Conservation (phyloP, 352 stramenopile genomes). For the Aphanomyces euteiches region DNA sequence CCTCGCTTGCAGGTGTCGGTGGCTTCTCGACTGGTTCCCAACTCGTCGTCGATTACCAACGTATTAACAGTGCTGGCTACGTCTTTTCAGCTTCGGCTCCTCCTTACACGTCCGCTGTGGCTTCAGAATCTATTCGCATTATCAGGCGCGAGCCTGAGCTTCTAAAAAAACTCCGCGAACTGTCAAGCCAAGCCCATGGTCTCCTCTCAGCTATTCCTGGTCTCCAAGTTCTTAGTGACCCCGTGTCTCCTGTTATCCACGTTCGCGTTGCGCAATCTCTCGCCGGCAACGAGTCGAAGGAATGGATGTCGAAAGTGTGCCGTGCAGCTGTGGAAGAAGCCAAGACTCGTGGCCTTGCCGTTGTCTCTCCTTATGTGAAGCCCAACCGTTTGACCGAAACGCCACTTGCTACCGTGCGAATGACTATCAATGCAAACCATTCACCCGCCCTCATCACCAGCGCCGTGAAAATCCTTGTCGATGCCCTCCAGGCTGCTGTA, state of each 20-base stretch:
- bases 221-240: constrained; percentile 56
- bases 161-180: constrained; percentile 62
- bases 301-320: constrained; percentile 54
- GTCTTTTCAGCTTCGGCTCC: constrained; percentile 97
- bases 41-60: constrained; percentile 98
- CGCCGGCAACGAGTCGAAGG: constrained; percentile 45
- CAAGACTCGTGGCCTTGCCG: constrained; percentile 55
- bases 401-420: constrained; percentile 63
- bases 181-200: constrained; percentile 58
- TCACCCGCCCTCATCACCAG: constrained; percentile 49
- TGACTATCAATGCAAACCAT: constrained; percentile 72
- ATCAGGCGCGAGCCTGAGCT: constrained; percentile 74
- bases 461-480: constrained; percentile 54
- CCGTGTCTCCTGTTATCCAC: constrained; percentile 68
- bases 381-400: constrained; percentile 49
- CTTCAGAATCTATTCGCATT: constrained; percentile 80
- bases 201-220: constrained; percentile 42
- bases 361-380: constrained; percentile 76
- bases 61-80: constrained; percentile 96
- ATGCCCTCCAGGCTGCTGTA: constrained; percentile 47
- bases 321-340: constrained; percentile 61
- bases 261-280: constrained; percentile 43
- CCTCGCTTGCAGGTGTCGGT: constrained; percentile 90
- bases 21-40: constrained; percentile 95
- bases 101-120: constrained; percentile 92